These are phyloP conservation scores for Serendipita sp. DNA, from an alignment of 768 basidiomycete genomes.

Conservation along the genomic window DNA sequence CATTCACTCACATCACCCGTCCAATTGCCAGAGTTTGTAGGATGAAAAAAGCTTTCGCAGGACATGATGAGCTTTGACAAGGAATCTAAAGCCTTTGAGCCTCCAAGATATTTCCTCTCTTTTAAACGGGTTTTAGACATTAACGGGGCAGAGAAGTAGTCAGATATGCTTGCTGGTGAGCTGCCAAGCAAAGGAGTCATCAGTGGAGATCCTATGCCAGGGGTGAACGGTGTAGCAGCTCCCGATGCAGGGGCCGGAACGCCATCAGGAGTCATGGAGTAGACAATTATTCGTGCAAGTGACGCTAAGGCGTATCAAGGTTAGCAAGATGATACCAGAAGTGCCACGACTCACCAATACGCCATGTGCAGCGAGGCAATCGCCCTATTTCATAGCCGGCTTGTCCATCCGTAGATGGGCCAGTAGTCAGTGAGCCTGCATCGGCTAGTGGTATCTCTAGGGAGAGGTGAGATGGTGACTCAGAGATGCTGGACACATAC, in stretches of 20 bases:
- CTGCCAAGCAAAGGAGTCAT: slow-evolving; percentile 27
- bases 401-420: slow-evolving; percentile 55
- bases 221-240: slow-evolving; percentile 43
- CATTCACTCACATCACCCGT: slow-evolving; percentile 43
- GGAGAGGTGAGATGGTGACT: slow-evolving; percentile 3
- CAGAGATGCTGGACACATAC: slow-evolving; percentile 25
- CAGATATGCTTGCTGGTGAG: slow-evolving; percentile 28
- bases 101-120: slow-evolving; percentile 51
- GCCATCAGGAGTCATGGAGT: slow-evolving; percentile 66
- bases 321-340: slow-evolving; percentile 7
- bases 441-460: slow-evolving; percentile 59
- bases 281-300: slow-evolving; percentile 71
- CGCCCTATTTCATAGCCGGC: slow-evolving; percentile 59
- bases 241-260: slow-evolving; percentile 40
- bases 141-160: slow-evolving; percentile 45
- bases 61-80: slow-evolving; percentile 73
- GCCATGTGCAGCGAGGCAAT: slow-evolving; percentile 55
- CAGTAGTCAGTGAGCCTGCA: slow-evolving; percentile 57
- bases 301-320: slow-evolving; percentile 32
- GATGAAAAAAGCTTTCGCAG: slow-evolving; percentile 83
- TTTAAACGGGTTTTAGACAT: slow-evolving; percentile 28
- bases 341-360: slow-evolving; percentile 32
- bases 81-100: slow-evolving; percentile 72
- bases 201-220: slow-evolving; percentile 11
- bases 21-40: slow-evolving; percentile 73